Conservation (phyloP, 2,329 filamentous ascomycete species). For the Colletotrichum lini region DNA sequence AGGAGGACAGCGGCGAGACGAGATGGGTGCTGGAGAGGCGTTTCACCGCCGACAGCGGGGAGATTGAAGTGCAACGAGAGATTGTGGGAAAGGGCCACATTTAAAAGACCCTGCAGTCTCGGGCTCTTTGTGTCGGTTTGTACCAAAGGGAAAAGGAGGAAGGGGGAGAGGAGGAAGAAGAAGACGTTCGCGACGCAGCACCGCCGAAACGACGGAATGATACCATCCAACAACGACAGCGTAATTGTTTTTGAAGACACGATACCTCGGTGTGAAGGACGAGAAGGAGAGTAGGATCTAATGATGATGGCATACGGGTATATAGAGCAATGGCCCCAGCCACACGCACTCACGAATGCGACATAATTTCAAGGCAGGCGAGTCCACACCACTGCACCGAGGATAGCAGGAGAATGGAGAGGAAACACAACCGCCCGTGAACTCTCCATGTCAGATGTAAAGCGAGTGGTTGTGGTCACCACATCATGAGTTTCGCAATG, state of each 20-base stretch:
- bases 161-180: background rate
- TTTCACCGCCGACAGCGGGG: conserved; percentile 75
- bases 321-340: conserved; percentile 30
- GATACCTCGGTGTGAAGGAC: conserved; percentile 20
- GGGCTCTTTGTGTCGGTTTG: too few species aligned
- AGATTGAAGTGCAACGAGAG: conserved; percentile 75
- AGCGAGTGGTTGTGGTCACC: background rate
- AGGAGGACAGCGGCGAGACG: conserved; percentile 67
- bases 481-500: background rate
- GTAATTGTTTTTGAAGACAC: conserved; percentile 17
- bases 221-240: conserved; percentile 33
- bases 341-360: conserved; percentile 16
- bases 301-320: conserved; percentile 16
- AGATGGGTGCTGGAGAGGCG: conserved; percentile 80
- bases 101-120: conserved; percentile 44
- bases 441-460: background rate
- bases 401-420: background rate
- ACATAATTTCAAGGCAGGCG: conserved; percentile 3
- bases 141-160: too few species aligned
- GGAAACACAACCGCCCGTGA: background rate
- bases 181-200: background rate
- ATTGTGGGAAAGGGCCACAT: conserved; percentile 71
- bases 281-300: background rate
- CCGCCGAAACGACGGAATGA: conserved; percentile 13
- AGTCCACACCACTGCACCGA: background rate